Percentiles rank a stretch among this genome's conserved stretches.
phyloP scores from a whole-genome alignment of 2,329 filamentous ascomycete genomes.

The Macrophomina pseudophaseolina region DNA sequence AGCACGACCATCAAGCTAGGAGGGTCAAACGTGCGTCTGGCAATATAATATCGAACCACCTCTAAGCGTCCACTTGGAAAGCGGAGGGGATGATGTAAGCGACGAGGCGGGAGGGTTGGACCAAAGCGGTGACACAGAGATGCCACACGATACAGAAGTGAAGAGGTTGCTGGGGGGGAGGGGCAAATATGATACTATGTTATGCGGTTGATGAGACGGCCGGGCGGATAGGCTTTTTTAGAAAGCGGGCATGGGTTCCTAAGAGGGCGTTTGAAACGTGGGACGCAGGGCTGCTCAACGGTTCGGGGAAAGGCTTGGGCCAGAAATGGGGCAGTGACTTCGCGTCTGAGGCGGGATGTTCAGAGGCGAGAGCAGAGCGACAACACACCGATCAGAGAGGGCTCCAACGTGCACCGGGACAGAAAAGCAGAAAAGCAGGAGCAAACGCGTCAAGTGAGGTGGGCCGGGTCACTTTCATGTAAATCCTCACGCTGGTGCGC shows the following conservation, averaged over 20 bases:
- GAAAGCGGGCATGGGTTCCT: neutral
- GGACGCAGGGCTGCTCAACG: slow-evolving; percentile 14
- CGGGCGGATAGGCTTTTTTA: slow-evolving; percentile 9
- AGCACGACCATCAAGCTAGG: slow-evolving; percentile 16
- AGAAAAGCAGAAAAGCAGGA: neutral
- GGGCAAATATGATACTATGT: slow-evolving; percentile 32
- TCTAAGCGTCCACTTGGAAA: slow-evolving; percentile 2
- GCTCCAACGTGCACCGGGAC: neutral
- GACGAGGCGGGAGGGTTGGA: neutral
- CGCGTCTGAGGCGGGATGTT: neutral
- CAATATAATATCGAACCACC: neutral
- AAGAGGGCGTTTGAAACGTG: slow-evolving; percentile 21
- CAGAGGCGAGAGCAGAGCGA: neutral
- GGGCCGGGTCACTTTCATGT: slow-evolving; percentile 18
- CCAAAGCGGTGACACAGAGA: slow-evolving; percentile 9
- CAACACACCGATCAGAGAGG: neutral
- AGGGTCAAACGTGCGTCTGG: neutral
- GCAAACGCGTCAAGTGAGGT: neutral
- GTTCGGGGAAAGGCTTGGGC: neutral
- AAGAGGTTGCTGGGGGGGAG: slow-evolving; percentile 18
- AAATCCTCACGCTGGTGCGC: neutral
- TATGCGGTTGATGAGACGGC: slow-evolving; percentile 38
- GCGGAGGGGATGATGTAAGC: slow-evolving; percentile 3
- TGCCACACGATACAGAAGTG: slow-evolving; percentile 19
- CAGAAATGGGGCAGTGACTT: slow-evolving; percentile 7